Base-by-base conservation (phyloP, 208 protist genomes). In the Trypanosoma theileri region DNA sequence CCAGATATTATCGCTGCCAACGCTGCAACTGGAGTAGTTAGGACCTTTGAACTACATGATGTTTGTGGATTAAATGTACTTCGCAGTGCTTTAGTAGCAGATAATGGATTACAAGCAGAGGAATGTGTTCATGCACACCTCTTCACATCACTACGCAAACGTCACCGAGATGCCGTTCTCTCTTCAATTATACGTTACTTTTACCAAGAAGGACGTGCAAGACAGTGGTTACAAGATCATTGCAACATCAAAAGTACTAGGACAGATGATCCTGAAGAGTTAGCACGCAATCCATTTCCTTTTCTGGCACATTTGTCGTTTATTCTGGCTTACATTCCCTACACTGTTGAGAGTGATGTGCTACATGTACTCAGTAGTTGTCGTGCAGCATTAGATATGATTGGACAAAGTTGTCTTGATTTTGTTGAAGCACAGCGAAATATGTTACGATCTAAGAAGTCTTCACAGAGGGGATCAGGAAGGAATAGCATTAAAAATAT, bases 221-320 rank as follows among this genome's bases (percentile, higher is more conserved):
- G 31, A 44, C 65, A 72, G 45, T 91, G 86, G 86, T 71, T 81
- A 46, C 73, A 45, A 22, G 75, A 77, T 46, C 73, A 83, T 53
- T 58, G 13, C n/a, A 45, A 22, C 16, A 45, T 0, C 2, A 42
- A 13, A 10, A 31, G 40, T 46, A 26, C 46, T 22, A 50, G 40
- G 28, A 35, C 28, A 35, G 28, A 35, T 35, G 19, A 22, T 42
- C 17, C 28, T 44, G 53, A 41, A 35, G 63, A n/a, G 28, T 50
- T 9, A 31, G 41, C 42, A 40, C 62, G 35, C 42, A 64, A 75
- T 65, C 75, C 84, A 9, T 45, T 84, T 17, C 78, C 84, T 26
- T 82, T 92, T 61, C 73, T 96, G 4, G 73, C 42, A 8, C 82
- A 91, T 54, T 40, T 93, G 28, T 74, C 87, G 16, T 48, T 85